Percentiles rank a stretch among this genome's conserved stretches.
Conservation (phyloP, 2,329 filamentous ascomycete genomes). For the Aspergillus sp. region DNA sequence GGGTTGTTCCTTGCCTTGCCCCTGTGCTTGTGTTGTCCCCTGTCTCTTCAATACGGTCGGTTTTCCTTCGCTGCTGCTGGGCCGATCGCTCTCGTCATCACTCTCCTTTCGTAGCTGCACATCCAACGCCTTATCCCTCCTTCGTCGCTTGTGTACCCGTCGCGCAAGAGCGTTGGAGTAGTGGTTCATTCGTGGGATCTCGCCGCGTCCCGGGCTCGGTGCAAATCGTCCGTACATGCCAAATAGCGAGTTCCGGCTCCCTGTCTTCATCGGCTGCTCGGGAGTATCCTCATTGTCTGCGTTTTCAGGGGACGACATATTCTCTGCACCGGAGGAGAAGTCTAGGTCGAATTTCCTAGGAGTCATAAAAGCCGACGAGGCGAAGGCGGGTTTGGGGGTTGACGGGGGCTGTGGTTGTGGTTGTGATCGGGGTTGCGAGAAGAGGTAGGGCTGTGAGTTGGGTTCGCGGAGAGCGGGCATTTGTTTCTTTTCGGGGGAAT, state of each 20-base stretch:
- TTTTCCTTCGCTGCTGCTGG: conserved; percentile 31
- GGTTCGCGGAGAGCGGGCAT: conserved; percentile 46
- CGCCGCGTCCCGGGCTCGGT: conserved; percentile 59
- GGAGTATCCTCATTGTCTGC: conserved; percentile 47
- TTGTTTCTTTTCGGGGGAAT: conserved; percentile 45
- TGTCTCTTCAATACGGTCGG: conserved; percentile 21
- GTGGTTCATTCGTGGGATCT: conserved; percentile 52
- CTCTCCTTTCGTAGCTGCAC: conserved; percentile 35
- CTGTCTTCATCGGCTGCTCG: conserved; percentile 29
- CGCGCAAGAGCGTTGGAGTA: conserved; percentile 42
- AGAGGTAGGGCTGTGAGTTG: conserved; percentile 47
- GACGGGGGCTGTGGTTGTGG: conserved; percentile 15
- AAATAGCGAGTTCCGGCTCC: conserved; percentile 36
- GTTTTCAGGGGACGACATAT: conserved; percentile 41
- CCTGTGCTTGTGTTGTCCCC: conserved; percentile 12
- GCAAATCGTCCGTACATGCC: conserved; percentile 40
- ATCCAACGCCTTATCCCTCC: conserved; percentile 44
- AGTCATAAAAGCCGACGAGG: conserved; percentile 44
- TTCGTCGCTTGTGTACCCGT: conserved; percentile 46
- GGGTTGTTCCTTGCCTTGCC: conserved; percentile 6
- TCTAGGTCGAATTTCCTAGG: conserved; percentile 44
- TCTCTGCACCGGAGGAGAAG: conserved; percentile 45
- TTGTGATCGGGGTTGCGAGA: conserved; percentile 34
- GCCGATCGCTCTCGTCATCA: conserved; percentile 39
- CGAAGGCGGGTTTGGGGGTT: conserved; percentile 30